These are phyloP conservation scores for Lasiosphaeria hispida DNA, from an alignment of 495 filamentous ascomycete species.

Conservation along the genomic window DNA sequence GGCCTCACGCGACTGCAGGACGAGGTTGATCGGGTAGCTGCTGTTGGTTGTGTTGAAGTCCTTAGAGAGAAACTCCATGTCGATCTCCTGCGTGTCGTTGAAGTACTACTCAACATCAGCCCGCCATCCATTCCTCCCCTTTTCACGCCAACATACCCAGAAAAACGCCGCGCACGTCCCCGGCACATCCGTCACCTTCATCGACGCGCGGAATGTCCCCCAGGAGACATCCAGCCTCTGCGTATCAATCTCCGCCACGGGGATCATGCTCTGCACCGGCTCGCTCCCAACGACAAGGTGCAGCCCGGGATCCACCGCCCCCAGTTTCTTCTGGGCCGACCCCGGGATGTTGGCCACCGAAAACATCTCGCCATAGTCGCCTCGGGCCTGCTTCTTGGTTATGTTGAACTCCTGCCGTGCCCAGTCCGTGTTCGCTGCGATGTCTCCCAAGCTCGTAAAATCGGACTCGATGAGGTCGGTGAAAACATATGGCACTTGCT, in stretches of 20 bases:
- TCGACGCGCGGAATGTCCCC: slow-evolving; percentile 64
- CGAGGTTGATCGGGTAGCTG: slow-evolving; percentile 63
- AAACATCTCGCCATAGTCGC: slow-evolving; percentile 65
- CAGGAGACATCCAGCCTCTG: slow-evolving; percentile 57
- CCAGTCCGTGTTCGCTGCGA: slow-evolving; percentile 57
- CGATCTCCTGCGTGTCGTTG: slow-evolving; percentile 77
- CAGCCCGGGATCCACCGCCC: slow-evolving; percentile 42
- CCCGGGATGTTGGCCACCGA: slow-evolving; percentile 47
- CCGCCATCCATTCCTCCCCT: not conserved
- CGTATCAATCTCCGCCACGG: slow-evolving; percentile 59
- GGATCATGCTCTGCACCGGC: slow-evolving; percentile 49
- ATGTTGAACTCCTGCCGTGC: slow-evolving; percentile 62
- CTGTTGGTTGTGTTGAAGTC: slow-evolving; percentile 50
- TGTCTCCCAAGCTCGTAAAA: slow-evolving; percentile 56
- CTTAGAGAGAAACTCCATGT: slow-evolving; percentile 69
- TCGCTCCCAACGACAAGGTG: slow-evolving; percentile 56
- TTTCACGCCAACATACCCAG: slow-evolving; percentile 52
- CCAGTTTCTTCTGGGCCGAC: slow-evolving; percentile 37
- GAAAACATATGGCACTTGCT: slow-evolving; percentile 45
- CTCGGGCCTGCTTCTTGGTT: slow-evolving; percentile 48
- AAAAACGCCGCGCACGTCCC: slow-evolving; percentile 79
- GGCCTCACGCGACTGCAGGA: slow-evolving; percentile 62
- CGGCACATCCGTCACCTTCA: slow-evolving; percentile 55
- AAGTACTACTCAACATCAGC: slow-evolving; percentile 50
- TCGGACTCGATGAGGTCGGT: slow-evolving; percentile 69